Base-by-base conservation (phyloP, 257 asterid genomes). In the Gentiana macrophylla region DNA sequence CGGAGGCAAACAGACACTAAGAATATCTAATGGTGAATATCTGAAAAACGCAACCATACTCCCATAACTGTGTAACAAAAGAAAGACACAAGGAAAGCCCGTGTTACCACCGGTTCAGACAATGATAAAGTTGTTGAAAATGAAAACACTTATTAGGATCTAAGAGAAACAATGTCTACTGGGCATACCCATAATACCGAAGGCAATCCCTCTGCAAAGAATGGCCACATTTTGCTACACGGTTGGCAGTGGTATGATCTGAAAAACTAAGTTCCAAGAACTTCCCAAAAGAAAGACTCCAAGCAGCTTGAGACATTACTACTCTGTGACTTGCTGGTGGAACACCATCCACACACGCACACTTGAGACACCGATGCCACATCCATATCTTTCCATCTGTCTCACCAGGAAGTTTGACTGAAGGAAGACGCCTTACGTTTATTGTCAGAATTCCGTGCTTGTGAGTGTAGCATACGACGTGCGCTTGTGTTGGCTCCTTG, bases 281-380 rank as follows among this genome's bases (percentile, higher is more conserved):
- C 77, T 88, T 92, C 47, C 97, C 97, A 54, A 92, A 88, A 7
- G 99, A 92, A 53, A 92, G 94, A 12, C 99, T 97, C 99, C 97
- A 88, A 41, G 99, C 99, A 60, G 97, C 81, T 71, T 86, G 84
- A 13, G 97, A 88, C 99, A 92, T 88, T 50, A 86, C 76, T 35
- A 88, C 91, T 61, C 94, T 79, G 52, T 53, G 79, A 51, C 86
- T 83, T 53, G 94, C 94, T 10, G 97, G 97, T 43, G 99, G 95
- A 60, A 82, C 84, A 56, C 94, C 95, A 24, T 74, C 83, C 6
- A 67, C 53, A 24, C 66, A 81, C 15, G 64, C 70, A 62, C 99
- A 92, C 73, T 66, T 78, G 58, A 92, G 87, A 80, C 99, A 92
- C 65, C 97, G 70, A 60, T 92, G 99, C 99, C 99, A 92, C 99